A percentile compares a stretch with the other conserved stretches of the same genome.
phyloP scores from a whole-genome alignment of 2,329 filamentous ascomycete genomes.

The Penicillium sp. region DNA sequence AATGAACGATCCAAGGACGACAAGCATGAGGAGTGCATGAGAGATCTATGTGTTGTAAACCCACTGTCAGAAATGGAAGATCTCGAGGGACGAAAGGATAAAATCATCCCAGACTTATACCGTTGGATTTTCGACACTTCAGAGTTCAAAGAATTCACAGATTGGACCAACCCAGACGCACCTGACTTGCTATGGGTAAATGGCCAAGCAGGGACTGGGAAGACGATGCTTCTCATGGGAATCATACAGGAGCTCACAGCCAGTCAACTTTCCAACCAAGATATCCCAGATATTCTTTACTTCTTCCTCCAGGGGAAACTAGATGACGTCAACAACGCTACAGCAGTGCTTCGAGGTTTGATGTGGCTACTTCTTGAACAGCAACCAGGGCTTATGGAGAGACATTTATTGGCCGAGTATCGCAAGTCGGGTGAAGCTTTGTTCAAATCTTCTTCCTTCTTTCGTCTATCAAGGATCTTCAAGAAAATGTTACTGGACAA shows the following conservation, averaged over 20 bases:
- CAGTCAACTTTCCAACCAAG: conserved; percentile 21
- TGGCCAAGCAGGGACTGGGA: conserved; percentile 23
- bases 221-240: conserved; percentile 23
- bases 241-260: conserved; percentile 22
- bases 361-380: conserved; percentile 36
- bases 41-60: conserved; percentile 25
- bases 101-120: background rate
- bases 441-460: conserved; percentile 40
- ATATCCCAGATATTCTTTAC: background rate
- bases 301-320: background rate
- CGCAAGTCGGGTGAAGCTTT: conserved; percentile 28
- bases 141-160: conserved; percentile 15
- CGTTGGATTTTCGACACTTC: conserved; percentile 15
- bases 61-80: conserved; percentile 19
- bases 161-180: background rate
- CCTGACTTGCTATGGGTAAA: conserved; percentile 20
- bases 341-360: conserved; percentile 26
- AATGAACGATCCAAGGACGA: background rate
- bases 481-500: conserved; percentile 36
- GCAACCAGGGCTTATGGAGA: conserved; percentile 1
- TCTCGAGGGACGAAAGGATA: conserved; percentile 21
- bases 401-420: conserved; percentile 35
- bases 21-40: background rate
- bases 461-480: conserved; percentile 37
- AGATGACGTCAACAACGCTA: background rate